A percentile compares a stretch with the other conserved stretches of the same genome.
These are phyloP conservation scores for Rhynchosporium secalis DNA, from an alignment of 2,329 filamentous ascomycete genomes.

Conservation along the genomic window DNA sequence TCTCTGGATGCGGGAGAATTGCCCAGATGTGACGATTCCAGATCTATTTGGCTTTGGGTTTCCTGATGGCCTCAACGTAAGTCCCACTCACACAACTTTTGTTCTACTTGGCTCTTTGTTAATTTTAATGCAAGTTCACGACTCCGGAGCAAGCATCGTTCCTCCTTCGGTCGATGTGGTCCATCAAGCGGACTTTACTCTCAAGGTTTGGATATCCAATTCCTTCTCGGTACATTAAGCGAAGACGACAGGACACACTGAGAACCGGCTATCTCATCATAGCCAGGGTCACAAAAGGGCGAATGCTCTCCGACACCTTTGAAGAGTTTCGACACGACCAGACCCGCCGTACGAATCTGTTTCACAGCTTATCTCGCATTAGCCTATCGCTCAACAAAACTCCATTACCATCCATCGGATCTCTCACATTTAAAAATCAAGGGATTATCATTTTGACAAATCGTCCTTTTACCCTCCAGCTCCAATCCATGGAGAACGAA, in stretches of 20 bases:
- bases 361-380: slow-evolving; percentile 1
- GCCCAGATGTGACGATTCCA: slow-evolving; percentile 20
- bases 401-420: slow-evolving; percentile 2
- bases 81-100: neutral
- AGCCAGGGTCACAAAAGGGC: neutral
- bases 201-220: neutral
- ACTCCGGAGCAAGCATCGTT: neutral
- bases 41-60: slow-evolving; percentile 13
- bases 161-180: neutral
- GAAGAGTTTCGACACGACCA: neutral
- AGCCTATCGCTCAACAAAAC: slow-evolving; percentile 1
- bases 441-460: neutral
- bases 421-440: slow-evolving; percentile 1
- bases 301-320: neutral
- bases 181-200: neutral
- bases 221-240: neutral
- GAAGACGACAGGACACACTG: neutral
- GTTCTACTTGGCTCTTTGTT: neutral
- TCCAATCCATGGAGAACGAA: slow-evolving; percentile 4
- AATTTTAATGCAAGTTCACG: neutral
- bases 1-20: slow-evolving; percentile 43
- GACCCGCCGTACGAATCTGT: neutral
- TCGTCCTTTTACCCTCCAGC: neutral
- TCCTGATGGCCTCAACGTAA: neutral
- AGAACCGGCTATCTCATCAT: slow-evolving; percentile 5